Evolutionary conservation across 495 filamentous ascomycete genomes (phyloP).

Genomic region (Penicillium malachiteum): DNA sequence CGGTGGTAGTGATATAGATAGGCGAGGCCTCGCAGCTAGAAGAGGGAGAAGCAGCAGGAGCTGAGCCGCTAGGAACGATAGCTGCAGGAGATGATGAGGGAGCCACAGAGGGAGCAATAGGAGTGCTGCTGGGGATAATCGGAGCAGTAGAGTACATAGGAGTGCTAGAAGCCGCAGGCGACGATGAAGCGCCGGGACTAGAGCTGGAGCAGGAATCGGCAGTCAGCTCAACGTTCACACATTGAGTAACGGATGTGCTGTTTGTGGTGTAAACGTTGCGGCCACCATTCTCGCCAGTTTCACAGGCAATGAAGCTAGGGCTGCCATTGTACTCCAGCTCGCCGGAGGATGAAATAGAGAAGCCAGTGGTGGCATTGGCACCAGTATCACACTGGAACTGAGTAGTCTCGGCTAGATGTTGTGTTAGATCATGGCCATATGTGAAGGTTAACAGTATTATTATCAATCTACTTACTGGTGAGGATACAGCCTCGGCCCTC

Average conservation of each 20-base stretch:
- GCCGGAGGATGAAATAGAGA: conserved; percentile 49
- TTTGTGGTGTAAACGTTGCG: conserved; percentile 54
- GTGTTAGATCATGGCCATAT: conserved; percentile 4
- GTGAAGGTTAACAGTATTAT: conserved; percentile 3
- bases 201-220: conserved; percentile 48
- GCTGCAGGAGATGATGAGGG: conserved; percentile 1
- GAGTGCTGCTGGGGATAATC: neutral
- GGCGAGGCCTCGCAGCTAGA: conserved; percentile 13
- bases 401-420: conserved; percentile 47
- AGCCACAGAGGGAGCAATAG: neutral
- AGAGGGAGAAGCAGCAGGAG: conserved; percentile 13
- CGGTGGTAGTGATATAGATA: conserved; percentile 18
- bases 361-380: conserved; percentile 42
- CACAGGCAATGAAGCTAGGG: conserved; percentile 53
- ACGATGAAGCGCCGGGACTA: conserved; percentile 13
- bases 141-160: neutral
- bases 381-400: conserved; percentile 67
- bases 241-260: conserved; percentile 42
- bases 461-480: conserved; percentile 40
- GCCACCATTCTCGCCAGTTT: conserved; percentile 47
- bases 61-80: neutral
- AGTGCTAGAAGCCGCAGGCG: neutral
- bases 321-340: conserved; percentile 43
- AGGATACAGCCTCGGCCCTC: conserved; percentile 57
- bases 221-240: conserved; percentile 44